Conservation (phyloP, 2,329 filamentous ascomycete species). For the Venturia carpophila region DNA sequence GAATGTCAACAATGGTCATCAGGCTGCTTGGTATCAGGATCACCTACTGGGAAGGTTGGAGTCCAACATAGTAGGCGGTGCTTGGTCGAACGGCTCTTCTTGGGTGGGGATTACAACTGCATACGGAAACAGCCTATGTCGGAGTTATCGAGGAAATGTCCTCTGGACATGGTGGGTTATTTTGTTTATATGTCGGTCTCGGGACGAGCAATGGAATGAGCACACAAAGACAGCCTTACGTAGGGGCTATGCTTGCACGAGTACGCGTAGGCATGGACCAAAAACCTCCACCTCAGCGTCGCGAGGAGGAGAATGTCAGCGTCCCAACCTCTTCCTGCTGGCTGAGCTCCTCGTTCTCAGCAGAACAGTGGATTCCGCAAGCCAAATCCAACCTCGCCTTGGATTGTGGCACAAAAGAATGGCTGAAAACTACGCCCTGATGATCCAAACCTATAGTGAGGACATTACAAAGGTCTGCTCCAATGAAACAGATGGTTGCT, state of each 20-base stretch:
- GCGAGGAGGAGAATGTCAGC: background rate
- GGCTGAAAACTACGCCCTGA: background rate
- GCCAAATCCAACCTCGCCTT: slow-evolving; percentile 8
- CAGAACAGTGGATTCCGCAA: background rate
- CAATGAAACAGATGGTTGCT: background rate
- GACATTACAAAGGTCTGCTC: background rate
- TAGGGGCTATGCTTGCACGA: background rate
- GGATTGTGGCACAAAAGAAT: background rate
- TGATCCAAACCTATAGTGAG: background rate
- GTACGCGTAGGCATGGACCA: background rate
- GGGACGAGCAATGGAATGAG: background rate
- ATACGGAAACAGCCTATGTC: background rate
- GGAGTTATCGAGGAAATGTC: background rate
- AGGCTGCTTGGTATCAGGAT: background rate
- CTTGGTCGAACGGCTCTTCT: background rate
- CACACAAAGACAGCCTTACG: background rate
- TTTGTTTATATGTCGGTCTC: slow-evolving; percentile 3
- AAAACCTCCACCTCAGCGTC: background rate
- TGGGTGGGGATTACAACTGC: background rate
- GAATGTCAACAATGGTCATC: background rate
- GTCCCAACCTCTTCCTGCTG: background rate
- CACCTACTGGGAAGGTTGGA: slow-evolving; percentile 17
- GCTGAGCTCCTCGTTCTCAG: background rate
- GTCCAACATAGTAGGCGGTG: slow-evolving; percentile 12
- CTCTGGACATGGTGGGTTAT: background rate